A percentile compares a stretch with the other conserved stretches of the same genome.
Conservation (phyloP, 306 rosid genomes). For the Corylus avellana region DNA sequence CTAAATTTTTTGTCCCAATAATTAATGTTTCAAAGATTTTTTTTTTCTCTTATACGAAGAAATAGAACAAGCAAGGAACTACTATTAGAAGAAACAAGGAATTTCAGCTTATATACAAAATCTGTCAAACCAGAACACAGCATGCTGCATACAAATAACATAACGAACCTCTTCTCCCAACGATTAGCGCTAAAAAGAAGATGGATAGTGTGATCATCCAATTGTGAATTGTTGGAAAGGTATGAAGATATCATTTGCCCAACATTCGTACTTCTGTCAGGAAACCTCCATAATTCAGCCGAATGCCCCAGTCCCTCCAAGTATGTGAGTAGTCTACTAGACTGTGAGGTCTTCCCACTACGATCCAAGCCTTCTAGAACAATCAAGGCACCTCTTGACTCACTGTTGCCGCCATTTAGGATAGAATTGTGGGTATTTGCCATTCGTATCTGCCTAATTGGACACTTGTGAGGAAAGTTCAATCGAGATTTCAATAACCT, state of each 20-base stretch:
- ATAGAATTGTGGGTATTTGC: slow-evolving; percentile 21
- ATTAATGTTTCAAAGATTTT: background rate
- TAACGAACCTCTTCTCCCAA: slow-evolving; percentile 88
- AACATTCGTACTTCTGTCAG: slow-evolving; percentile 77
- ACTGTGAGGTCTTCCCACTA: slow-evolving; percentile 82
- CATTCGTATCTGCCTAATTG: slow-evolving; percentile 38
- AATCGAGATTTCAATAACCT: slow-evolving; percentile 29
- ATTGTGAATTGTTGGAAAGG: slow-evolving; percentile 76
- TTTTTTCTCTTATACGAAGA: background rate
- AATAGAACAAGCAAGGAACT: background rate
- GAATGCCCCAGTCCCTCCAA: slow-evolving; percentile 69
- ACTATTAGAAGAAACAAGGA: background rate
- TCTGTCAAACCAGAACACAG: slow-evolving; percentile 1
- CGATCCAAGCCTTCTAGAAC: slow-evolving; percentile 97
- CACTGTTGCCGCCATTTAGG: slow-evolving; percentile 15
- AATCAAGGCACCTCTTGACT: slow-evolving; percentile 64
- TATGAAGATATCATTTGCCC: slow-evolving; percentile 93
- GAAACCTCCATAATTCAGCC: slow-evolving; percentile 83
- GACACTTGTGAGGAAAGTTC: slow-evolving; percentile 31
- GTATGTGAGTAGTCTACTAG: slow-evolving; percentile 56
- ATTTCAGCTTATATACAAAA: background rate
- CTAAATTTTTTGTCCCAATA: background rate
- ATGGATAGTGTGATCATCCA: slow-evolving; percentile 83
- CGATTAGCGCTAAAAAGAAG: slow-evolving; percentile 97
- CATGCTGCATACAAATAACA: background rate